Conservation (phyloP, 1,284 basidiomycete species). For the Malassezia sp. region DNA sequence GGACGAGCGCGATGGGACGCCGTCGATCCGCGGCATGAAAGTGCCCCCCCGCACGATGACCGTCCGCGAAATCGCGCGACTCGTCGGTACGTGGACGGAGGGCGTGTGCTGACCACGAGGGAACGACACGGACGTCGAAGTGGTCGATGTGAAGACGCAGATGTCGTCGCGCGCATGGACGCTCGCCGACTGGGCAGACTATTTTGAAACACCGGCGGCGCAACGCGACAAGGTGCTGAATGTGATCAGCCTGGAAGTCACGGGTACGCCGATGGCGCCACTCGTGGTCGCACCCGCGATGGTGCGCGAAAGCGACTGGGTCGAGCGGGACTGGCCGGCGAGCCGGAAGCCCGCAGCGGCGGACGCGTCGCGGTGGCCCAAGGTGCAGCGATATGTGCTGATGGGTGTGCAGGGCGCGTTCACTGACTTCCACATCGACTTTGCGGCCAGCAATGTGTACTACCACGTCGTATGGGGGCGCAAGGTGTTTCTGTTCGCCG, state of each 20-base stretch:
- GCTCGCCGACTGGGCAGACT: conserved; percentile 76
- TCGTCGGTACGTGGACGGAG: conserved; percentile 59
- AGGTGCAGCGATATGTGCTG: conserved; percentile 88
- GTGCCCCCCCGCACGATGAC: conserved; percentile 63
- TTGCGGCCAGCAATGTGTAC: conserved; percentile 26
- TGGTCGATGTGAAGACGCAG: conserved; percentile 47
- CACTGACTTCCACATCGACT: conserved; percentile 51
- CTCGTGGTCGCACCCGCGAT: conserved; percentile 64
- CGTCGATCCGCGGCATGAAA: conserved; percentile 53
- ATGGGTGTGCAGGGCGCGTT: conserved; percentile 73
- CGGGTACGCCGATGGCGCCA: conserved; percentile 62
- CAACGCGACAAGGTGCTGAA: conserved; percentile 61
- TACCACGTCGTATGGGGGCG: conserved; percentile 33
- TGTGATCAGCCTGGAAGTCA: conserved; percentile 77
- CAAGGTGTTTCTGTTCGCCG: conserved; percentile 81
- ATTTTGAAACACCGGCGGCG: conserved; percentile 59
- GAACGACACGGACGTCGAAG: conserved; percentile 31
- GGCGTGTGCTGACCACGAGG: no score
- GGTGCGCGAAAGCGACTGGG: conserved; percentile 78
- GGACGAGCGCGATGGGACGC: conserved; percentile 2
- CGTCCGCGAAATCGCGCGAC: conserved; percentile 65
- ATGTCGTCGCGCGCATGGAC: conserved; percentile 57
- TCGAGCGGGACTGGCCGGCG: conserved; percentile 79
- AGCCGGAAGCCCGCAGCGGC: conserved; percentile 25
- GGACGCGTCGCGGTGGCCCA: conserved; percentile 57